Conservation (phyloP, 192 early-diverging fungal genomes). For the Coemansia sp. region DNA sequence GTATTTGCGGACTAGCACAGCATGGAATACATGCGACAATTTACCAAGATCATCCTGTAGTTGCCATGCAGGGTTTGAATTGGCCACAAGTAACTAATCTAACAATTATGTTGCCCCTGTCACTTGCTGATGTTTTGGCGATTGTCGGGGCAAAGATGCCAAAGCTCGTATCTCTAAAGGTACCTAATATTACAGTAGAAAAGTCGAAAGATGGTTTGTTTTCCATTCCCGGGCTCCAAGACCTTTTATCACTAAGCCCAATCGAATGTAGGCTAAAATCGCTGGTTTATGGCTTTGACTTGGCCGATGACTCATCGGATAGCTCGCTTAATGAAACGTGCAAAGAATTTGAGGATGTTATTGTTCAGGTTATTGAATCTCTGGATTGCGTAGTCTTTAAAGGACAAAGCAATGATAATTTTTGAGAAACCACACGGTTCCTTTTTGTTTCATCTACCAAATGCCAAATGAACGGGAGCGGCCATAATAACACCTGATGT, state of each 20-base stretch:
- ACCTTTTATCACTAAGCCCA: not conserved
- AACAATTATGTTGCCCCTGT: not conserved
- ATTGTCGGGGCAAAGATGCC: not conserved
- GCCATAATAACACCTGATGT: too few species aligned
- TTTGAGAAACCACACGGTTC: too few species aligned
- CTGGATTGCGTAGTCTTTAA: not conserved
- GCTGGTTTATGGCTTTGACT: not conserved
- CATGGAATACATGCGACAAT: not conserved
- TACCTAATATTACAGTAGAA: not conserved
- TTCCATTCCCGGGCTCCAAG: not conserved
- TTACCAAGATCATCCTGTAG: not conserved
- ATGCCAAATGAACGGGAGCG: too few species aligned
- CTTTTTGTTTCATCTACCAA: too few species aligned
- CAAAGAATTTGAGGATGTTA: not conserved
- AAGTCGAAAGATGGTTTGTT: not conserved
- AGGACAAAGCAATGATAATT: too few species aligned
- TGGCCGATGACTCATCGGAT: not conserved
- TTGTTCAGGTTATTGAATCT: not conserved
- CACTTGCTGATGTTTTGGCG: not conserved
- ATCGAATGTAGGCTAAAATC: not conserved
- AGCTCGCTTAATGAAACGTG: not conserved
- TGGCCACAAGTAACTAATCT: constrained; percentile 2
- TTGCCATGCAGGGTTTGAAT: not conserved
- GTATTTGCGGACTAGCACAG: not conserved
- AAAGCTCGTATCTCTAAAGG: not conserved